A percentile compares a stretch with the other conserved stretches of the same genome.
These are phyloP conservation scores for Alternaria consortialis DNA, from an alignment of 2,329 filamentous ascomycete species.

Conservation along the genomic window DNA sequence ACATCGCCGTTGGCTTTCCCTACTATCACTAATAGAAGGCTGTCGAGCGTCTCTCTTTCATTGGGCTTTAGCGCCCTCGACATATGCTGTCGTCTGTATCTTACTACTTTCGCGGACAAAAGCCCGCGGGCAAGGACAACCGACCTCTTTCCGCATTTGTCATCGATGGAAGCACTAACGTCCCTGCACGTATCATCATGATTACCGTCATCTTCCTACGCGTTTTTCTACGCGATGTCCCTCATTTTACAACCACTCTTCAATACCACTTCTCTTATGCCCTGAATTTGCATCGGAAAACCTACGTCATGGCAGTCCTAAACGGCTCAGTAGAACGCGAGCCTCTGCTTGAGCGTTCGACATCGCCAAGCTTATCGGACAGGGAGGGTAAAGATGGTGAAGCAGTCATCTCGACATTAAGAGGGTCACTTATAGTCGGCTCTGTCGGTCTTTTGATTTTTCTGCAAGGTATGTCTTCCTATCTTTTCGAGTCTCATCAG, in stretches of 20 bases:
- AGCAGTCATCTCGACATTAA: slow-evolving; percentile 34
- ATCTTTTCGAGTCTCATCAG: not conserved
- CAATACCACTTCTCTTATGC: not conserved
- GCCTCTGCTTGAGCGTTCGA: slow-evolving; percentile 37
- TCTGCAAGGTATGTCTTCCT: slow-evolving; percentile 60
- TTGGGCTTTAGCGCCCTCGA: not conserved
- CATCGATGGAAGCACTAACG: slow-evolving; percentile 19
- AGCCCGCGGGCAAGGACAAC: slow-evolving; percentile 16
- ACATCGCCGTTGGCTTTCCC: not conserved
- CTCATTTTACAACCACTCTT: not conserved
- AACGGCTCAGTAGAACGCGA: slow-evolving; percentile 33
- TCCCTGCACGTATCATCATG: slow-evolving; percentile 21
- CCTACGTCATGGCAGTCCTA: slow-evolving; percentile 23
- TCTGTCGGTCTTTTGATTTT: slow-evolving; percentile 68
- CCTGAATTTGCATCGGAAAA: not conserved
- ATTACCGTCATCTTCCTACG: slow-evolving; percentile 6
- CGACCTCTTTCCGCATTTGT: slow-evolving; percentile 32
- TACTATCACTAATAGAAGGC: not conserved
- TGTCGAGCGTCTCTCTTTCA: not conserved
- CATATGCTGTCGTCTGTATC: not conserved
- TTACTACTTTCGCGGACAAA: slow-evolving; percentile 20
- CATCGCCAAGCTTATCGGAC: slow-evolving; percentile 31
- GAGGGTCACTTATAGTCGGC: slow-evolving; percentile 56
- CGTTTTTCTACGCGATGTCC: slow-evolving; percentile 4
- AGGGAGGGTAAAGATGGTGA: slow-evolving; percentile 30